Evolutionary conservation across 371 early-diverging fungal genomes (phyloP).

Genomic region (Haplosporangium sp.): DNA sequence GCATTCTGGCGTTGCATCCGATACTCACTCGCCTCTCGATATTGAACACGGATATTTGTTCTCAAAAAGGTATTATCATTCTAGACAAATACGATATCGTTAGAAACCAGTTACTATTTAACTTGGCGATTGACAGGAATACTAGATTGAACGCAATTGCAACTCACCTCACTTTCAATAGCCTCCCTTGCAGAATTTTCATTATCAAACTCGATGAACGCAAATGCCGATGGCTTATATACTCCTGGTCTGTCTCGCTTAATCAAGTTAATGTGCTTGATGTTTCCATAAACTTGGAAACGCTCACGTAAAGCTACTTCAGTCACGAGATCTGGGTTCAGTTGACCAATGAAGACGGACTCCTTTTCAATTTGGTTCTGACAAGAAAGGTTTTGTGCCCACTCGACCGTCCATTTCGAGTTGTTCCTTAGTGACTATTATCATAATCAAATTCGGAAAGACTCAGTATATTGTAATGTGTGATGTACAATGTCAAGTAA

Average conservation of each 20-base stretch:
- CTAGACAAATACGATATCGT: conserved; percentile 22
- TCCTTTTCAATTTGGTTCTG: conserved; percentile 62
- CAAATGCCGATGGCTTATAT: conserved; percentile 45
- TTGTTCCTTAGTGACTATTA: conserved; percentile 45
- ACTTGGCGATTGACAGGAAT: not conserved
- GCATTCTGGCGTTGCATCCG: conserved; percentile 41
- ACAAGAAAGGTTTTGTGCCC: conserved; percentile 68
- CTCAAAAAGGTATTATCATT: conserved; percentile 53
- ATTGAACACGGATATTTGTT: conserved; percentile 54
- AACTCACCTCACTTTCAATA: conserved; percentile 68
- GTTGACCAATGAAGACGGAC: conserved; percentile 79
- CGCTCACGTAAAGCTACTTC: conserved; percentile 59
- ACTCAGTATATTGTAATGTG: not conserved
- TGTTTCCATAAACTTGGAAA: conserved; percentile 71
- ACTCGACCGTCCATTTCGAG: conserved; percentile 74
- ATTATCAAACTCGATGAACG: conserved; percentile 74
- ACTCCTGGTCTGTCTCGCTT: conserved; percentile 53
- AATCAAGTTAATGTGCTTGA: conserved; percentile 65
- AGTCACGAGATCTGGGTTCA: conserved; percentile 64
- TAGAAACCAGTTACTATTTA: not conserved
- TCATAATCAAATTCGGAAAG: not conserved
- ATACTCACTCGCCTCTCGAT: conserved; percentile 54
- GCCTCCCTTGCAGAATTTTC: conserved; percentile 65
- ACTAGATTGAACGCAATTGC: not conserved
- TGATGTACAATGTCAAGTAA: not conserved